Evolutionary conservation across 768 basidiomycete genomes (phyloP), one percentile per base, ranked within the genome.

Genomic region (Tremella yokohamensis): DNA sequence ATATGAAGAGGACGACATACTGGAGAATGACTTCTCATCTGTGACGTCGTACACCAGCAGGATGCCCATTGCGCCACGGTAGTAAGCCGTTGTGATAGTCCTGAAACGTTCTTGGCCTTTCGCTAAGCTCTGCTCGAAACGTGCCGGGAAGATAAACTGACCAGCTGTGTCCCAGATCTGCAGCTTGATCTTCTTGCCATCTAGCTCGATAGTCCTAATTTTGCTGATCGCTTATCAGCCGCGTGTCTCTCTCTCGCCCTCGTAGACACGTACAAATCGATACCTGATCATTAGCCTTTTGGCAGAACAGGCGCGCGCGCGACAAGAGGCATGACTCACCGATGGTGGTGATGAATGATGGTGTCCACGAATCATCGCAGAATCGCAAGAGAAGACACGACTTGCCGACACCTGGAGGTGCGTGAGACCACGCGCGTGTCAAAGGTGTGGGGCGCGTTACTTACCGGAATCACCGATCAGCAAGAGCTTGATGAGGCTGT

Each of bases 281-380:
- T 57, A 18, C 55, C 42, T 45, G 42, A 45, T 22, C 22, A 45
- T 45, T 4, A 45, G 42, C 42, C 4, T 45, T 16, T 6, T 45
- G 11, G 29, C 29, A 34, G 11, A 4, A 11, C 29, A 11, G 29
- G 29, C 11, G 11, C 1, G n/a, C 25, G 40, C 42, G 4, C 19
- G 45, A 15, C 57, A 16, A 8, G 22, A 44, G 22, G 12, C 16
- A 8, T n/a, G 22, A 64, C 63, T 52, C 58, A 73, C 94, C 96
- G 77, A 99, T 99, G 57, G 96, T 99, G 57, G 93, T 97, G 79
- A 97, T 98, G 82, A 97, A 98, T 44, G 89, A 92, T 49, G 93
- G 93, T 34, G 96, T 98, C 92, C 93, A 99, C 63, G 93, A 89
- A 79, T 99, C 96, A 81, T 98, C 96, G 76, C 92, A 97, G 84